Evolutionary conservation across 352 stramenopile species (phyloP), one percentile per base, ranked within the genome.

Genomic region (Thalassiosira mediterranea): DNA sequence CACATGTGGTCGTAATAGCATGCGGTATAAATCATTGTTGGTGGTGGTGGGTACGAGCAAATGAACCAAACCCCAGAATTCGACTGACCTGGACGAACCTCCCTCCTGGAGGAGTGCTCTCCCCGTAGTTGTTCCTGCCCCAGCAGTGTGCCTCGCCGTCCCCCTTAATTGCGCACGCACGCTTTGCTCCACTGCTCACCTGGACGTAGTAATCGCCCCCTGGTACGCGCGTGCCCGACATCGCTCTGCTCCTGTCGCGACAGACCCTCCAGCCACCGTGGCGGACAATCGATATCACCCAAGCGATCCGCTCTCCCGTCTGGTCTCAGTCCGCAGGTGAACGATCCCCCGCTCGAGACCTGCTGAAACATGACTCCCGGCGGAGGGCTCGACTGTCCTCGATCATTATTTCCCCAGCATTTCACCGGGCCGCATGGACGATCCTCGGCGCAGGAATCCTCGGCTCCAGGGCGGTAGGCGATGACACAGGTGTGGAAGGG

Each of bases 401-500:
- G 42, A 57, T 79, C 46, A 42, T 79, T 68, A 13, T 73, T 28
- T 38, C 60, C 69, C 60, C 60, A 79, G 52, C 69, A 79, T 56
- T 76, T 76, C 5, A 57, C 57, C 11, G 67, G 67, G 0, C 57
- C 67, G 25, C 57, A 76, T 13, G 40, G 44, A n/a, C n/a, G n/a
- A 21, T 47, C 17, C 10, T 42, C 37, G 11, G 34, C 62, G 25
- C 57, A 76, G 3, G 48, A 62, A n/a, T 59, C 38, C 51, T 66
- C 17, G n/a, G n/a, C 38, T 58, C 57, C 57, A 40, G 23, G 15
- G 37, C 58, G 57, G 25, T 59, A 37, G 0, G 48, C 62, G 23
- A 76, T 69, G 5, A 57, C 67, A 40, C 67, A 76, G 3, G 67
- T 76, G 42, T 76, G 67, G 56, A 76, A 76, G 29, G 62, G 52